phyloP scores from a whole-genome alignment of 2,329 filamentous ascomycete species.

The Botrytis squamosa region DNA sequence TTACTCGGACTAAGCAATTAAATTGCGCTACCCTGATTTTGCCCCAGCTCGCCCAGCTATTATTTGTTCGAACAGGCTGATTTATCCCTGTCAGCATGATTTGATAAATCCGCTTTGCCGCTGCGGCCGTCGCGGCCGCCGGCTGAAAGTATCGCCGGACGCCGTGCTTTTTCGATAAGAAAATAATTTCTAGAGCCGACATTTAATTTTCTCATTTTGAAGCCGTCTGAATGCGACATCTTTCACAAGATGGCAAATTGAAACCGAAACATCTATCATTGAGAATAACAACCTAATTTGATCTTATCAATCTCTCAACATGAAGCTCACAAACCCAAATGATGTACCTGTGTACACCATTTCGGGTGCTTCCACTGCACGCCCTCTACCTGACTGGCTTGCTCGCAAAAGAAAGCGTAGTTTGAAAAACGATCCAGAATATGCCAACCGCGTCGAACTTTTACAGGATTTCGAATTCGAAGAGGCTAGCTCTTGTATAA shows the following conservation, averaged over 20 bases:
- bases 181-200: constrained; percentile 20
- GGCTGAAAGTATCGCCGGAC: background rate
- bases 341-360: constrained; percentile 92
- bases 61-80: background rate
- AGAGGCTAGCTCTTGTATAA: constrained; percentile 86
- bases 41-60: background rate
- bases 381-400: constrained; percentile 93
- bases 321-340: constrained; percentile 82
- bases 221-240: constrained; percentile 1
- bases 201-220: constrained; percentile 1
- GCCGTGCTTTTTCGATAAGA: constrained; percentile 16
- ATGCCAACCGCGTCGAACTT: constrained; percentile 88
- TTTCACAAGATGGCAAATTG: constrained; percentile 10
- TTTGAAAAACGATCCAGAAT: constrained; percentile 88
- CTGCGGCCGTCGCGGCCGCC: constrained; percentile 9
- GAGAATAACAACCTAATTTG: background rate
- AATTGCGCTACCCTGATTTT: constrained; percentile 1
- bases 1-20: constrained; percentile 13
- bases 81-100: background rate
- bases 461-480: constrained; percentile 98
- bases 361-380: constrained; percentile 82
- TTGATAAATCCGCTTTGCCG: background rate
- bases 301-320: constrained; percentile 40
- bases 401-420: constrained; percentile 85
- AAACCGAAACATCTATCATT: background rate